Evolutionary conservation across 495 filamentous ascomycete species (phyloP).

Genomic region (Podospora appendiculata): DNA sequence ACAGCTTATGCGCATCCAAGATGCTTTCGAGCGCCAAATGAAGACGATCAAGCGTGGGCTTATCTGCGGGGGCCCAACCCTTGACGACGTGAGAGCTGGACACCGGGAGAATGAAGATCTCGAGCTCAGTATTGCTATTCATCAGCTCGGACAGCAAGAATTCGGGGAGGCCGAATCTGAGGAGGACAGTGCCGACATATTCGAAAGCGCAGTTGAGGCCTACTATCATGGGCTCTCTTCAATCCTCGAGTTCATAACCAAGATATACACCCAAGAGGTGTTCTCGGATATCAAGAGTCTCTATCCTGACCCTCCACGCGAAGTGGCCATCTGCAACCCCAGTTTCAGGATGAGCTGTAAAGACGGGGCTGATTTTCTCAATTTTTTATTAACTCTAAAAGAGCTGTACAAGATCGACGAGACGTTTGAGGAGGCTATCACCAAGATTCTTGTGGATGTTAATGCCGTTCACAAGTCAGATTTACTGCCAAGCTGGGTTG

Average conservation of each 20-base stretch:
- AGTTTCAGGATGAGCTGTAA: not conserved
- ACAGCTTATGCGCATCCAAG: not conserved
- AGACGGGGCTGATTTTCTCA: conserved; percentile 9
- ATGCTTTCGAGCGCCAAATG: not conserved
- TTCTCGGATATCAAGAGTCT: not conserved
- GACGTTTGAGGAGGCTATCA: conserved; percentile 2
- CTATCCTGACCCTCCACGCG: conserved; percentile 1
- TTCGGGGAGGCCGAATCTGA: no score
- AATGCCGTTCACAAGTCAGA: conserved; percentile 30
- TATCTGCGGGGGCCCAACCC: not conserved
- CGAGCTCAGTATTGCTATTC: conserved; percentile 12
- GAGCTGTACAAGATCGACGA: not conserved
- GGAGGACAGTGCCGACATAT: no score
- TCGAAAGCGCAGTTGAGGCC: no score
- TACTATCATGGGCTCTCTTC: not conserved
- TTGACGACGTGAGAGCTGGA: conserved; percentile 1
- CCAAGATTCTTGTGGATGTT: conserved; percentile 29
- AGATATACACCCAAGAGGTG: conserved; percentile 5
- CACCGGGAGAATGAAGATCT: not conserved
- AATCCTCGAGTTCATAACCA: not conserved
- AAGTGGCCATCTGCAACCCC: not conserved
- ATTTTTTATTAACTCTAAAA: conserved; percentile 8
- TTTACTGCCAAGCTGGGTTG: conserved; percentile 20
- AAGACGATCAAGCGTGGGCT: not conserved
- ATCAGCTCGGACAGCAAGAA: not conserved